Evolutionary conservation across 1,284 basidiomycete genomes (phyloP), one percentile per base, ranked within the genome.

Genomic region (Trametes polyzona): DNA sequence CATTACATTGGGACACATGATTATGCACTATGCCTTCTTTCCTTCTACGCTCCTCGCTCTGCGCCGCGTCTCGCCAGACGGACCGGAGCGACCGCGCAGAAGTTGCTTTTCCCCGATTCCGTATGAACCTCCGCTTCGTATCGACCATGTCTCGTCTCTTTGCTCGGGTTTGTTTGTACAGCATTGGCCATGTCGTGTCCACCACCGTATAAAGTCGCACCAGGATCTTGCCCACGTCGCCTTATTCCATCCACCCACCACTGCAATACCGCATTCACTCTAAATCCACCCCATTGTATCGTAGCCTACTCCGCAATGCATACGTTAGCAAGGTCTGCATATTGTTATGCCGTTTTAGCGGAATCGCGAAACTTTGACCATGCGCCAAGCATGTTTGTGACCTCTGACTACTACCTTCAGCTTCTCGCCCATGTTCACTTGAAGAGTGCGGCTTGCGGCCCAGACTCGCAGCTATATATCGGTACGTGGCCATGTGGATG

Each of bases 281-380:
- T 57, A 59, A 62, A 49, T 42, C 44, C 50, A 51, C 26, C 43
- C 50, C 61, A 63, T 55, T 63, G 61, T 63, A 63, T 59, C 61
- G 54, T 62, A 62, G 55, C 46, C 33, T 52, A 52, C 56, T 35
- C 41, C 47, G 52, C 61, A 63, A 63, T 63, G 41, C 61, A 63
- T 47, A 47, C 24, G 30, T 47, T 32, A 47, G 19, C 30, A 21
- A 23, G 10, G 33, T n/a, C 33, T 11, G 11, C n/a, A n/a, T n/a
- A n/a, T n/a, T n/a, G n/a, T n/a, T n/a, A n/a, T n/a, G n/a, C n/a
- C n/a, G n/a, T n/a, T n/a, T n/a, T n/a, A n/a, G n/a, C n/a, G n/a
- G n/a, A n/a, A n/a, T n/a, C n/a, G n/a, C n/a, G n/a, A n/a, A n/a
- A n/a, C n/a, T n/a, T n/a, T n/a, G n/a, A n/a, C n/a, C n/a, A n/a